Evolutionary conservation across 495 filamentous ascomycete genomes (phyloP).

Genomic region (Penicillium verhagenii): DNA sequence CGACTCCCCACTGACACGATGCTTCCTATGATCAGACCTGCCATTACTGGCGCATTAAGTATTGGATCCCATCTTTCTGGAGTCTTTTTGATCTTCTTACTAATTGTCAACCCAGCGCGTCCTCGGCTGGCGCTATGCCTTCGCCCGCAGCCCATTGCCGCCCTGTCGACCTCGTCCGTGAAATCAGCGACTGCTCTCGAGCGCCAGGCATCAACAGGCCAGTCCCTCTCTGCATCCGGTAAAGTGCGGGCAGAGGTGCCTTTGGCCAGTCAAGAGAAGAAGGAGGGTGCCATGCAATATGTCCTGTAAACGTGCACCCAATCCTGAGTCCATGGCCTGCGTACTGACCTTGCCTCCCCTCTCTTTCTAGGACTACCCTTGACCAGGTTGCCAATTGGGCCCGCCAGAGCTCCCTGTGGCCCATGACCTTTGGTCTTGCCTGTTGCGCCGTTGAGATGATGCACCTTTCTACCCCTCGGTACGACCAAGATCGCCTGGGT

Average conservation of each 20-base stretch:
- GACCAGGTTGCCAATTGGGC: constrained; percentile 95
- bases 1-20: constrained; percentile 18
- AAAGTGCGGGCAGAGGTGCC: constrained; percentile 72
- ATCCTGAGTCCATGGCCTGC: background rate
- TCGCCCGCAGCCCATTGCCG: constrained; percentile 31
- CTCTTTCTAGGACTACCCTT: constrained; percentile 69
- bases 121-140: constrained; percentile 23
- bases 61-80: constrained; percentile 2
- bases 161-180: constrained; percentile 41
- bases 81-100: constrained; percentile 12
- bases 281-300: constrained; percentile 95
- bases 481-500: constrained; percentile 92
- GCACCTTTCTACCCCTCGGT: constrained; percentile 93
- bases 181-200: constrained; percentile 46
- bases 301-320: constrained; percentile 71
- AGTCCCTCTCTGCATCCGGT: constrained; percentile 45
- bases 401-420: constrained; percentile 90
- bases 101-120: constrained; percentile 22
- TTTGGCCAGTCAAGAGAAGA: constrained; percentile 85
- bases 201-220: constrained; percentile 41
- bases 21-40: constrained; percentile 32
- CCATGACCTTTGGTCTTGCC: constrained; percentile 96
- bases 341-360: constrained; percentile 7
- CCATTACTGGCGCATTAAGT: constrained; percentile 35
- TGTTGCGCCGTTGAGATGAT: constrained; percentile 99